Base-by-base conservation (phyloP, 192 early-diverging fungal species). In the Phlyctochytrium bullatum region DNA sequence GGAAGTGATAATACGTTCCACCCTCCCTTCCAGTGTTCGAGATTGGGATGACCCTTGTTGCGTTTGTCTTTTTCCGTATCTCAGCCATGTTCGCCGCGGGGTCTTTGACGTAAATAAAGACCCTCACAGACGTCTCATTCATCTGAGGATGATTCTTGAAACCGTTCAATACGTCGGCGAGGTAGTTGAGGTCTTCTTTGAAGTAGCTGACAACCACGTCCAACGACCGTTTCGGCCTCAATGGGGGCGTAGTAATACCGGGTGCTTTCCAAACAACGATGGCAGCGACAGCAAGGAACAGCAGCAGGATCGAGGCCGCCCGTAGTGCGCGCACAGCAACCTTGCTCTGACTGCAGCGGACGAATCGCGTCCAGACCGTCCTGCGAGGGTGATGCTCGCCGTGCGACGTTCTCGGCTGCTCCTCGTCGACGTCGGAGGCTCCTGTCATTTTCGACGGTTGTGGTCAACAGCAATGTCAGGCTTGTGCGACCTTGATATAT, bases 361-460 rank as follows among this genome's bases (percentile, higher is more conserved):
- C 61, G 14, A 72, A 61, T 25, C 74, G 68, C 25, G 62, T 32
- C 34, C 73, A 69, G 33, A 66, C 35, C 14, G 76, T 27, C 12
- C 51, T 50, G 62, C 74, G 75, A 2, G 73, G 73, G 60, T 75
- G 67, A 25, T 51, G 66, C 47, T 78, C n/a, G n/a, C n/a, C n/a
- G n/a, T n/a, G n/a, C n/a, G n/a, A n/a, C n/a, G n/a, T n/a, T n/a
- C n/a, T n/a, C n/a, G n/a, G n/a, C n/a, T n/a, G n/a, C n/a, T n/a
- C n/a, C n/a, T n/a, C n/a, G n/a, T n/a, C n/a, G n/a, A n/a, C n/a
- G n/a, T n/a, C n/a, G n/a, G n/a, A n/a, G n/a, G n/a, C n/a, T n/a
- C n/a, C n/a, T n/a, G n/a, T n/a, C n/a, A n/a, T n/a, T n/a, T n/a
- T n/a, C n/a, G n/a, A n/a, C n/a, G n/a, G n/a, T n/a, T n/a, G n/a